Base-by-base conservation (phyloP, 2,329 filamentous ascomycete genomes). In the Coccinonectria pachysandricola region DNA sequence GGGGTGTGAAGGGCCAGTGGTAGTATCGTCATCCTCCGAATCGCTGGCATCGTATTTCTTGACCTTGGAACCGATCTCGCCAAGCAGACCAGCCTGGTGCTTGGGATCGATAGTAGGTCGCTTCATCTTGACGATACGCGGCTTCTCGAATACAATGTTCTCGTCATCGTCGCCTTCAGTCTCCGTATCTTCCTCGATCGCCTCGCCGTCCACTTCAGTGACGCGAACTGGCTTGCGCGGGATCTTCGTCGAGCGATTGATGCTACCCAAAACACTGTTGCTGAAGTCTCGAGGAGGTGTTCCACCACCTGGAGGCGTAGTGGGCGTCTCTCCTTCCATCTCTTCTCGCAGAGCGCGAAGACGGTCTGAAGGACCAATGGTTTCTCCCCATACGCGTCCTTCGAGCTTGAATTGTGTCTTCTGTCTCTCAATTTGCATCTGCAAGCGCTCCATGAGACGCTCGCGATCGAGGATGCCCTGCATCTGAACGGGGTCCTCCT, bases 391-490 rank as follows among this genome's bases (percentile, higher is more conserved):
- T 7, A 85, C 77, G 53, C 84, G 84, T 41, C 91, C 91, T 56
- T 96, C 91, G 16, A 98, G 73, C 57, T 95, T 95, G 58, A 85
- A 94, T 51, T 96, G 87, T 1, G 91, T 96, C 70, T 96, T 96
- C 39, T 94, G 88, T 38, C 91, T 71, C 61, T 96, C 88, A 21
- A 98, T 74, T 57, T 96, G 91, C 65, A 84, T 92, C 55, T 94
- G 87, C 31, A 98, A 68, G 27, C 87, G 79, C 50, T 86, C 83
- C 81, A 98, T 92, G 40, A 98, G 75, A 48, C 71, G 77, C 48
- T 95, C 84, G 14, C 91, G 80, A 52, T 96, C 87, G 39, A 98
- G 65, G 35, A 98, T 96, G 36, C 91, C 91, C 51, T 86, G 76
- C 79, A 88, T 85, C 29, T 79, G 79, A 15, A 73, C 64, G 13